These are phyloP conservation scores for Arthrobotrys conoides DNA, from an alignment of 2,329 filamentous ascomycete genomes.

Conservation along the genomic window DNA sequence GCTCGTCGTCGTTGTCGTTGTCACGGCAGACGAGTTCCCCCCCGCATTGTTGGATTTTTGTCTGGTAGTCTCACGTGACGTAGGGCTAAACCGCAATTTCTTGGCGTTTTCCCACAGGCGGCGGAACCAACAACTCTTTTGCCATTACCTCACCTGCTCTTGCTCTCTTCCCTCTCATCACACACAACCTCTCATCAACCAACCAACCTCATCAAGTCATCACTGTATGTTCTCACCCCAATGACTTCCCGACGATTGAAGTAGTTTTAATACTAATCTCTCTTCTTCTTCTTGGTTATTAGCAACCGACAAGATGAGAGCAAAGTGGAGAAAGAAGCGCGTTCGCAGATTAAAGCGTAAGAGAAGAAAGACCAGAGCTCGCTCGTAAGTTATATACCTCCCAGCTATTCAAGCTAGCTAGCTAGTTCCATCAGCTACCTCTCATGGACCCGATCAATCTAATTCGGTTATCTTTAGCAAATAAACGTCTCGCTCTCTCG, in stretches of 20 bases:
- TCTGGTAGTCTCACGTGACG: conserved; percentile 51
- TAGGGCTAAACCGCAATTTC: conserved; percentile 61
- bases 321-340: conserved; percentile 99
- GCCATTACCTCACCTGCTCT: conserved; percentile 47
- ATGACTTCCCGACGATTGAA: background rate
- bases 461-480: conserved; percentile 33
- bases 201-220: conserved; percentile 60
- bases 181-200: conserved; percentile 45
- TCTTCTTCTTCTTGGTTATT: background rate
- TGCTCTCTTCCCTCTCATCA: conserved; percentile 30
- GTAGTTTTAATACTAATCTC: conserved; percentile 9
- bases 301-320: conserved; percentile 75
- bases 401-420: background rate
- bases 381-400: conserved; percentile 79
- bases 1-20: background rate
- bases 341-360: conserved; percentile 99
- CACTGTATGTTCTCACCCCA: conserved; percentile 32
- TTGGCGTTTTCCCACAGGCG: conserved; percentile 50
- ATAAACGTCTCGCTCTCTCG: conserved; percentile 61
- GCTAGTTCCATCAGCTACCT: background rate
- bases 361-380: conserved; percentile 99
- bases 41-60: conserved; percentile 43
- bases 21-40: conserved; percentile 11
- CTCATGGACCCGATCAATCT: background rate
- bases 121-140: conserved; percentile 2